Percentiles rank a stretch among this genome's conserved stretches.
Conservation (phyloP, 148 eudicot genomes). For the Amaranthus palmeri region DNA sequence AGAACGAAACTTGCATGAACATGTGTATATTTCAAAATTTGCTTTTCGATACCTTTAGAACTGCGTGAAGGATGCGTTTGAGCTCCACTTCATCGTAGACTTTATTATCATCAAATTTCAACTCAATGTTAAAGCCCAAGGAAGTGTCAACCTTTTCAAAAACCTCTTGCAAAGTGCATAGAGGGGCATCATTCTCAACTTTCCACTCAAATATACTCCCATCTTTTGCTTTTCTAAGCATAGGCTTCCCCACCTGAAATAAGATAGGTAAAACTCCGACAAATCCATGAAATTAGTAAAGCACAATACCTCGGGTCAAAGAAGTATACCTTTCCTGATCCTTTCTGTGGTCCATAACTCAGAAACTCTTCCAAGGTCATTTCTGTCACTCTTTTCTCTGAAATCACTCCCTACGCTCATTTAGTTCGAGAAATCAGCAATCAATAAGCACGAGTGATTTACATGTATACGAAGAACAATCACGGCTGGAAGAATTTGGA, state of each 20-base stretch:
- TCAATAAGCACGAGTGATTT: background rate
- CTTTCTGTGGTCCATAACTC: slow-evolving; percentile 42
- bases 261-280: background rate
- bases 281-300: background rate
- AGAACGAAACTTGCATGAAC: background rate
- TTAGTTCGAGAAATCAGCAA: background rate
- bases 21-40: background rate
- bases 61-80: slow-evolving; percentile 22
- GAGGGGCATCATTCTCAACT: slow-evolving; percentile 40
- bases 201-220: slow-evolving; percentile 40
- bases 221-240: slow-evolving; percentile 36
- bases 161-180: slow-evolving; percentile 47
- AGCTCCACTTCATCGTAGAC: slow-evolving; percentile 26
- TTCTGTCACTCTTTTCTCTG: slow-evolving; percentile 44
- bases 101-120: slow-evolving; percentile 40
- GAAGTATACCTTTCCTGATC: slow-evolving; percentile 29
- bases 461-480: no score
- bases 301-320: background rate
- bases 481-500: background rate
- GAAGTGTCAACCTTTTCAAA: slow-evolving; percentile 31
- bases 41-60: slow-evolving; percentile 21
- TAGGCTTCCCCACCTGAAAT: slow-evolving; percentile 38
- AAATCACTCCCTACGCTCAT: slow-evolving; percentile 29
- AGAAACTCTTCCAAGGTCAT: slow-evolving; percentile 33
- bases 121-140: slow-evolving; percentile 43